phyloP scores from a whole-genome alignment of 1,284 basidiomycete genomes.

The Ustilago trichophora region DNA sequence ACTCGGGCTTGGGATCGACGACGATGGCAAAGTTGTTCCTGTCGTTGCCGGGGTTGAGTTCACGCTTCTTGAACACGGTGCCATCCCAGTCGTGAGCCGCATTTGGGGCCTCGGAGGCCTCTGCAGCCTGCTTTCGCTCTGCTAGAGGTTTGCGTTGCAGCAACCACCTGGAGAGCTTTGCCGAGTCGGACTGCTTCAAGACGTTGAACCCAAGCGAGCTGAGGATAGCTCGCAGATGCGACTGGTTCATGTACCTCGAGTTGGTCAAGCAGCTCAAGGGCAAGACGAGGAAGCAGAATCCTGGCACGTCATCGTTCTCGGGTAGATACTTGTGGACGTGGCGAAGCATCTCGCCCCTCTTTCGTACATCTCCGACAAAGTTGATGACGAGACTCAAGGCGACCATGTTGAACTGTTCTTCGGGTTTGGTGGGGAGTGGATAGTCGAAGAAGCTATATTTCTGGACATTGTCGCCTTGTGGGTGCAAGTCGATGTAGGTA shows the following conservation, averaged over 20 bases:
- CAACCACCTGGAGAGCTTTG: conserved; percentile 67
- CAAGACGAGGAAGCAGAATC: conserved; percentile 67
- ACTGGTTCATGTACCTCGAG: conserved; percentile 66
- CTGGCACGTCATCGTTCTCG: conserved; percentile 19
- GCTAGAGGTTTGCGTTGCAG: conserved; percentile 34
- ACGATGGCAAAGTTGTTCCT: conserved; percentile 67
- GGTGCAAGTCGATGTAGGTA: conserved; percentile 68
- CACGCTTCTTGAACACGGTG: conserved; percentile 63
- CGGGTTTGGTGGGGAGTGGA: conserved; percentile 38
- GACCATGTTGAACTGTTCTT: conserved; percentile 66
- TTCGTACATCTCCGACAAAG: conserved; percentile 67
- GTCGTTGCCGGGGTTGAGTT: conserved; percentile 61
- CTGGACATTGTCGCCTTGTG: conserved; percentile 64
- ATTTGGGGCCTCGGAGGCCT: conserved; percentile 9
- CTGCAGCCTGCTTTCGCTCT: conserved; percentile 10
- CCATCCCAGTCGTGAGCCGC: conserved; percentile 57
- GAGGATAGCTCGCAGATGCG: conserved; percentile 63
- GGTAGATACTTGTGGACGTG: conserved; percentile 60
- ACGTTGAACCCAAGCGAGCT: conserved; percentile 64
- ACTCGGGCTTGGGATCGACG: conserved; percentile 28
- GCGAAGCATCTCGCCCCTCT: conserved; percentile 62
- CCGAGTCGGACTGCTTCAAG: conserved; percentile 64
- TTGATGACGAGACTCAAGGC: conserved; percentile 68
- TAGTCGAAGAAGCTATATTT: conserved; percentile 67
- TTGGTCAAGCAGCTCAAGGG: conserved; percentile 67